These are phyloP conservation scores for Zygoascus biomembranicola DNA, from an alignment of 805 yeast species.

Conservation along the genomic window DNA sequence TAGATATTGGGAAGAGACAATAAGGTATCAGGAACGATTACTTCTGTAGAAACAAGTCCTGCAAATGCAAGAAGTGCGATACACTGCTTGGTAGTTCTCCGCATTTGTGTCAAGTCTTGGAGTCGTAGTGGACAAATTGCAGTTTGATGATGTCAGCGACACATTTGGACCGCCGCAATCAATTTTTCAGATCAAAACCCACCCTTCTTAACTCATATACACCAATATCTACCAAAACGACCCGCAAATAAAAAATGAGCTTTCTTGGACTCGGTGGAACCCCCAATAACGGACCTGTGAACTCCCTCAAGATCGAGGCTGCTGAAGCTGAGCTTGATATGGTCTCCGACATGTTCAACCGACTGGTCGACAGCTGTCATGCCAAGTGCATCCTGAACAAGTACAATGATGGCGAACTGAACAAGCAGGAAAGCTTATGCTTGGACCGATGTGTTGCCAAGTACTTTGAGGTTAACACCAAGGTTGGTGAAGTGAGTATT, in stretches of 20 bases:
- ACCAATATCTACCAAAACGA: background rate
- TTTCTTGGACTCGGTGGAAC: conserved; percentile 46
- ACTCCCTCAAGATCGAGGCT: conserved; percentile 40
- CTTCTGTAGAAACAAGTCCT: background rate
- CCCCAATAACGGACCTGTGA: conserved; percentile 31
- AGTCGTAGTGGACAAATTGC: background rate
- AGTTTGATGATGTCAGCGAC: background rate
- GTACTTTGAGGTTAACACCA: conserved; percentile 88
- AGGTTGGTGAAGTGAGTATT: conserved; percentile 65
- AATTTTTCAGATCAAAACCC: background rate
- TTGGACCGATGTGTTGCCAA: conserved; percentile 94
- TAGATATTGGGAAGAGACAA: background rate
- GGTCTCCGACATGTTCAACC: conserved; percentile 96
- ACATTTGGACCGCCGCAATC: background rate
- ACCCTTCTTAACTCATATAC: background rate
- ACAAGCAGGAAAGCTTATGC: conserved; percentile 76
- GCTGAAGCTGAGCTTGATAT: conserved; percentile 97
- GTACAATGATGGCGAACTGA: conserved; percentile 66
- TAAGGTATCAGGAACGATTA: background rate
- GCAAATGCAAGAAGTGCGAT: background rate
- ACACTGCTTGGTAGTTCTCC: background rate
- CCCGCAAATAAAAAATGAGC: conserved; percentile 24
- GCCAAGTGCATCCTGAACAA: conserved; percentile 62
- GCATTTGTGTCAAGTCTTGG: background rate
- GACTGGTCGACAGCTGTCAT: conserved; percentile 82